These are phyloP conservation scores for Polytrichum formosum DNA, from an alignment of 225 moss, liverwort and hornwort species.

Conservation along the genomic window DNA sequence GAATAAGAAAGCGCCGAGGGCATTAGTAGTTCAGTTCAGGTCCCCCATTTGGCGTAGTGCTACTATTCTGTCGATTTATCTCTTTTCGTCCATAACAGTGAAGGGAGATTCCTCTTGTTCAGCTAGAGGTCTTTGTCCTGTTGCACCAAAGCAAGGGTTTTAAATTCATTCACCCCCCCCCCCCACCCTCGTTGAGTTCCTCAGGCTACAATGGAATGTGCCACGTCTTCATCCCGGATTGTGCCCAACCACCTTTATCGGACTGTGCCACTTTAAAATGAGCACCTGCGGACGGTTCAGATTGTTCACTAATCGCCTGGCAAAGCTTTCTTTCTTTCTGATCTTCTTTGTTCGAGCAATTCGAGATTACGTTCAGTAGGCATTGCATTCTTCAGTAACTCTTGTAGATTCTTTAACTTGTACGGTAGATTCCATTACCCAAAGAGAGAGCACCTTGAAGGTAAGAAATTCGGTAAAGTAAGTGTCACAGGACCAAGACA, in stretches of 20 bases:
- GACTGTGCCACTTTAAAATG: slow-evolving; percentile 1
- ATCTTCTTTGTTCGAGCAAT: not conserved
- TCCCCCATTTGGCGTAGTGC: not conserved
- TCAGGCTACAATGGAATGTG: slow-evolving; percentile 23
- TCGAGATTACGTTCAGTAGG: not conserved
- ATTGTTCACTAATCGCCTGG: not conserved
- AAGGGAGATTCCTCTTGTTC: not conserved
- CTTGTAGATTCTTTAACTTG: no score
- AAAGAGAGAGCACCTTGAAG: not conserved
- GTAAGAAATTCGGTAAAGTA: not conserved
- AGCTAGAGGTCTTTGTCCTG: slow-evolving; percentile 4
- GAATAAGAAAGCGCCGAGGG: not conserved
- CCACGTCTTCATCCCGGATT: slow-evolving; percentile 21
- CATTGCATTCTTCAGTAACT: not conserved
- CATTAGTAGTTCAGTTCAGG: not conserved
- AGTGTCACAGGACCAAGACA: not conserved
- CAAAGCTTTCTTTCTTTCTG: not conserved
- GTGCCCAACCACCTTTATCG: not conserved
- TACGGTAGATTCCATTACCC: no score
- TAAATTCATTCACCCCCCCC: slow-evolving; percentile 15
- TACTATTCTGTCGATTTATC: slow-evolving; percentile 2
- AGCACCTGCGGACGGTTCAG: slow-evolving; percentile 1
- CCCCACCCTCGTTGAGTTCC: not conserved
- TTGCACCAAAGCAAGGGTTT: slow-evolving; percentile 3
- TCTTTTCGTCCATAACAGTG: not conserved